phyloP scores from a whole-genome alignment of 176 grass and related monocot species.

The Tillandsia leiboldiana region DNA sequence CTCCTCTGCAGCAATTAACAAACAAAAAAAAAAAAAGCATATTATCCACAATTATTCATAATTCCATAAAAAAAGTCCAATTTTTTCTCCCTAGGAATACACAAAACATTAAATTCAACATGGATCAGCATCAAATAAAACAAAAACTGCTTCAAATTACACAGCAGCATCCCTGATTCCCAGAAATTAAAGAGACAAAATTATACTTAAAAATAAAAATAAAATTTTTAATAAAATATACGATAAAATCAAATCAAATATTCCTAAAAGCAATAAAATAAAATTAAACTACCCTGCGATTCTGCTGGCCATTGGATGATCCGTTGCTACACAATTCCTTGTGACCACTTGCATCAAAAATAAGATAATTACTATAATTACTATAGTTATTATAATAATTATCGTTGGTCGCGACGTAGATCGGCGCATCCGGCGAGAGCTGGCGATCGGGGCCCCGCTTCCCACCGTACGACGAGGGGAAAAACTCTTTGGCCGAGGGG shows the following conservation, averaged over 20 bases:
- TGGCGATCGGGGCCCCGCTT: neutral
- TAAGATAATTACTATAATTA: constrained; percentile 2
- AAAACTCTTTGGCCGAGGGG: constrained; percentile 81
- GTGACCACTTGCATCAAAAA: constrained; percentile 12
- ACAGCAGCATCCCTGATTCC: neutral
- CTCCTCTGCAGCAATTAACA: constrained; percentile 24
- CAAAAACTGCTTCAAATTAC: neutral
- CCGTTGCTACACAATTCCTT: constrained; percentile 39
- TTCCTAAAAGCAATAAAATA: neutral
- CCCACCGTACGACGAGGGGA: constrained; percentile 37
- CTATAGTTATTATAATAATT: neutral
- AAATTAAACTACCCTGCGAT: constrained; percentile 32
- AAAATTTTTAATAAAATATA: too few relatives aligned
- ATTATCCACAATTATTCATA: neutral
- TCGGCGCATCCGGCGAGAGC: constrained; percentile 20
- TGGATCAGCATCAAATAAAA: neutral
- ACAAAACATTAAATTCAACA: neutral
- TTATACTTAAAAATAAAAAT: neutral
- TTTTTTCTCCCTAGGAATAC: neutral
- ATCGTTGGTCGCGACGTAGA: constrained; percentile 15
- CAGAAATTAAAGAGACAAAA: too few relatives aligned
- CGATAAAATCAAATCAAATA: neutral
- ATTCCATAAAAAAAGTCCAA: neutral
- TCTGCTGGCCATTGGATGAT: constrained; percentile 23
- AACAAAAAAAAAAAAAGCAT: neutral